Evolutionary conservation across 2,329 filamentous ascomycete species (phyloP).

Genomic region (Daldinia sp.): DNA sequence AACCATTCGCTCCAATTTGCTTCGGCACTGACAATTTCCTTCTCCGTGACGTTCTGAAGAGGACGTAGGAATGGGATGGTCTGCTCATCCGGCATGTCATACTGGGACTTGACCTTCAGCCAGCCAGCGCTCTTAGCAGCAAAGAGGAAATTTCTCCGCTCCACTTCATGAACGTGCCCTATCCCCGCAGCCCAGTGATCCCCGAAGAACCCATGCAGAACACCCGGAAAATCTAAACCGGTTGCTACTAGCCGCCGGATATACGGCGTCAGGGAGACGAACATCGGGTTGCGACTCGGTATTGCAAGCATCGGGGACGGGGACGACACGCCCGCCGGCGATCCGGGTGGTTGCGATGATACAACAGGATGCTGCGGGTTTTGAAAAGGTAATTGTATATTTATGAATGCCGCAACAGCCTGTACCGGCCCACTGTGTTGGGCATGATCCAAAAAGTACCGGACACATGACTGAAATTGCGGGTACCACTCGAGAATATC

Average conservation of each 20-base stretch:
- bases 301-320: slow-evolving; percentile 42
- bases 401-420: slow-evolving; percentile 87
- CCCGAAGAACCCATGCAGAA: slow-evolving; percentile 97
- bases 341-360: slow-evolving; percentile 50
- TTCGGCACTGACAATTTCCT: slow-evolving; percentile 85
- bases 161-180: slow-evolving; percentile 83
- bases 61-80: slow-evolving; percentile 87
- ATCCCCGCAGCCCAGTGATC: slow-evolving; percentile 87
- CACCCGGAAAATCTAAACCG: slow-evolving; percentile 83
- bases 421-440: slow-evolving; percentile 86
- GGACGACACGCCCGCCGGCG: slow-evolving; percentile 48
- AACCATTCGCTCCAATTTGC: slow-evolving; percentile 92
- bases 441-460: slow-evolving; percentile 90
- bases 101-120: slow-evolving; percentile 87
- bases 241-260: slow-evolving; percentile 90
- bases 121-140: slow-evolving; percentile 92
- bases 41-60: slow-evolving; percentile 76
- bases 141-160: slow-evolving; percentile 93
- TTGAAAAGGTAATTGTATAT: slow-evolving; percentile 90
- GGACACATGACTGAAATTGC: slow-evolving; percentile 86
- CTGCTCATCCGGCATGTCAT: slow-evolving; percentile 86
- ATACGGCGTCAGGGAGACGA: slow-evolving; percentile 83
- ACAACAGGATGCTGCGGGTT: slow-evolving; percentile 59
- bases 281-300: slow-evolving; percentile 45
- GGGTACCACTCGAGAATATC: slow-evolving; percentile 95